Conservation (phyloP, 495 filamentous ascomycete genomes). For the Tuber brumale region DNA sequence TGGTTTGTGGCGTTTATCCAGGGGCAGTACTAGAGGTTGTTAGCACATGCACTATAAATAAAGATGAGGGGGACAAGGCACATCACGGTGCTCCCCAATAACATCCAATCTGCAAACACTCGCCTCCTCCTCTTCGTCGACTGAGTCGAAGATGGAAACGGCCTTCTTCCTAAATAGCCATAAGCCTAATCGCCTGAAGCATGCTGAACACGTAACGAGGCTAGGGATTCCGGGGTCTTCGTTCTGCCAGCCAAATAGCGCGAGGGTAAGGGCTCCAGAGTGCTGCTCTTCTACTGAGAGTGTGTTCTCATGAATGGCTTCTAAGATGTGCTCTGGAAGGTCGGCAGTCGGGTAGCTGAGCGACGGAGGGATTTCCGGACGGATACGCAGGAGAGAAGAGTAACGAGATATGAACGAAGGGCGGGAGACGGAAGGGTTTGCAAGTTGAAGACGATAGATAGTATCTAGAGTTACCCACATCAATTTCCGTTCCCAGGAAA, state of each 20-base stretch:
- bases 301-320: slow-evolving; percentile 13
- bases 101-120: slow-evolving; percentile 38
- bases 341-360: slow-evolving; percentile 49
- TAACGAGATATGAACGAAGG: slow-evolving; percentile 45
- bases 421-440: slow-evolving; percentile 46
- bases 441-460: slow-evolving; percentile 51
- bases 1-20: slow-evolving; percentile 38
- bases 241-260: slow-evolving; percentile 80
- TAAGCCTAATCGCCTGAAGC: slow-evolving; percentile 80
- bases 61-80: slow-evolving; percentile 7
- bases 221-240: slow-evolving; percentile 61
- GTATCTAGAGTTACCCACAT: slow-evolving; percentile 42
- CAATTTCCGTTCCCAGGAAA: neutral
- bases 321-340: slow-evolving; percentile 19
- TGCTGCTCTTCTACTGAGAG: slow-evolving; percentile 12
- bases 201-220: slow-evolving; percentile 70
- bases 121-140: slow-evolving; percentile 34
- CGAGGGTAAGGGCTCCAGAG: slow-evolving; percentile 60
- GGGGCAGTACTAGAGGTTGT: slow-evolving; percentile 35
- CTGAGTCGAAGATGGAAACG: slow-evolving; percentile 18
- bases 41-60: slow-evolving; percentile 6
- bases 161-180: slow-evolving; percentile 78
- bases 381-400: slow-evolving; percentile 47
- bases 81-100: slow-evolving; percentile 41
- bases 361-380: slow-evolving; percentile 49